Evolutionary conservation across 2,329 filamentous ascomycete genomes (phyloP).

Genomic region (Knufia petricola): DNA sequence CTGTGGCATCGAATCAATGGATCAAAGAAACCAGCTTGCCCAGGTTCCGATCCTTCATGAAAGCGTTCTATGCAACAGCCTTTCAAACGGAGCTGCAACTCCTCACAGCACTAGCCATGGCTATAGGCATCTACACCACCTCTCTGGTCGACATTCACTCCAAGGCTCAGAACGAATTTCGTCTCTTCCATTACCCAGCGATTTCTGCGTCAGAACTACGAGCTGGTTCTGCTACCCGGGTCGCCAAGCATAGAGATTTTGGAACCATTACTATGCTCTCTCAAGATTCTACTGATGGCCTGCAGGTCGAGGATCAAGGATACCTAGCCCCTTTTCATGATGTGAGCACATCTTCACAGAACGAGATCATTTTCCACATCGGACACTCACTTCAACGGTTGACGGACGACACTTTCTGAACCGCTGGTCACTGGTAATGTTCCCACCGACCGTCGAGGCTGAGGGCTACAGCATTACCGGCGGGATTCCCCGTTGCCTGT

Average conservation of each 20-base stretch:
- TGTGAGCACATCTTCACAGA: no score
- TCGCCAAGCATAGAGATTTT: constrained; percentile 48
- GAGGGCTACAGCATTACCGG: no score
- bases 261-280: constrained; percentile 45
- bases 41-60: constrained; percentile 41
- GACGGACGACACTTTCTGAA: no score
- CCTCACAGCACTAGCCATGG: constrained; percentile 34
- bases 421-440: no score
- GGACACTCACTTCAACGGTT: no score
- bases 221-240: constrained; percentile 35
- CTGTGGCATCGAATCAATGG: constrained; percentile 47
- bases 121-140: constrained; percentile 39
- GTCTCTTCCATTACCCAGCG: constrained; percentile 51
- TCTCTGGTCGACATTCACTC: constrained; percentile 43
- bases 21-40: constrained; percentile 37
- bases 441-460: no score
- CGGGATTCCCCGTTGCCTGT: no score
- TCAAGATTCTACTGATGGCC: constrained; percentile 43
- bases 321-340: no score
- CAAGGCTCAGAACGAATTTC: constrained; percentile 49
- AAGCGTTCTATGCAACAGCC: constrained; percentile 41
- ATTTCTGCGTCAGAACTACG: constrained; percentile 37
- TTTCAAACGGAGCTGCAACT: constrained; percentile 47
- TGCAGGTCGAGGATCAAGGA: constrained; percentile 47
- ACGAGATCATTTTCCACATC: no score